phyloP scores from a whole-genome alignment of 495 filamentous ascomycete genomes.

The Penicillium desertorum region DNA sequence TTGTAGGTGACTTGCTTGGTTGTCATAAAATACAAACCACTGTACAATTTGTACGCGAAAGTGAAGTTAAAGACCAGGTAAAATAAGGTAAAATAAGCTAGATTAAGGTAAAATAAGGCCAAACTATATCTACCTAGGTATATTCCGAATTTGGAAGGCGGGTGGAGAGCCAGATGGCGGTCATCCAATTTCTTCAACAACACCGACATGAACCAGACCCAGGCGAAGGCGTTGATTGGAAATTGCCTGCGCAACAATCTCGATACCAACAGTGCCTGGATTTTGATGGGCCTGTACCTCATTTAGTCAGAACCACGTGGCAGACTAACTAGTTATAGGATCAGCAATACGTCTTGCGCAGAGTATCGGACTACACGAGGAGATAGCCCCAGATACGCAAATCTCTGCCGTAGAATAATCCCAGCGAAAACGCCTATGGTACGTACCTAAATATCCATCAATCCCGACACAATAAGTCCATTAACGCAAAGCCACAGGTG shows the following conservation, averaged over 20 bases:
- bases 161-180: neutral
- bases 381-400: constrained; percentile 29
- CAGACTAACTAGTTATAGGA: constrained; percentile 26
- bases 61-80: too few relatives aligned
- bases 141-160: neutral
- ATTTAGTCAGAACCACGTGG: neutral
- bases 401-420: constrained; percentile 10
- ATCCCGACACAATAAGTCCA: neutral
- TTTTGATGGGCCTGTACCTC: constrained; percentile 38
- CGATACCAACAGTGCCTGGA: constrained; percentile 54
- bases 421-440: constrained; percentile 3
- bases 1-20: too few relatives aligned
- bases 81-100: too few relatives aligned
- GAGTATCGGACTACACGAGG: constrained; percentile 47
- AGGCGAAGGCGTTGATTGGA: constrained; percentile 49
- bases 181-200: constrained; percentile 51
- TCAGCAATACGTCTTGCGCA: constrained; percentile 50
- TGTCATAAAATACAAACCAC: too few relatives aligned
- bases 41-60: too few relatives aligned
- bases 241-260: constrained; percentile 54
- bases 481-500: constrained; percentile 27
- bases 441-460: neutral
- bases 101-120: too few relatives aligned
- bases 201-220: constrained; percentile 47
- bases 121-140: too few relatives aligned